Evolutionary conservation across 2,329 filamentous ascomycete genomes (phyloP).

Genomic region (Pseudocercospora macadamiae): DNA sequence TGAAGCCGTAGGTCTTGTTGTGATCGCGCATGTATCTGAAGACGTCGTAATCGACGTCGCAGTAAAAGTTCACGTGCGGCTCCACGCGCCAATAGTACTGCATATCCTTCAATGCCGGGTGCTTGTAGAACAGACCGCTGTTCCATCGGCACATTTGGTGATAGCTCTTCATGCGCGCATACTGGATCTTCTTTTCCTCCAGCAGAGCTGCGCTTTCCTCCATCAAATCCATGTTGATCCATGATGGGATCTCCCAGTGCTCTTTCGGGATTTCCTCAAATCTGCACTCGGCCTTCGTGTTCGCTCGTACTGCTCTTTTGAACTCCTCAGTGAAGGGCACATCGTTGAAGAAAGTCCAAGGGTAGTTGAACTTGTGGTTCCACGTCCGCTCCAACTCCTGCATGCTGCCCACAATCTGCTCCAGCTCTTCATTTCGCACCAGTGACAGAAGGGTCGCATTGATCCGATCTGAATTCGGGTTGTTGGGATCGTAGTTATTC

Average conservation of each 20-base stretch:
- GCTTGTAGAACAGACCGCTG: constrained; percentile 95
- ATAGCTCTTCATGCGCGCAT: constrained; percentile 85
- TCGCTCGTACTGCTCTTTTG: constrained; percentile 76
- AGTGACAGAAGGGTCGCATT: constrained; percentile 91
- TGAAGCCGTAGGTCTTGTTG: constrained; percentile 99
- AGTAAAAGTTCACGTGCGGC: constrained; percentile 98
- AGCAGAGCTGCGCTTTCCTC: constrained; percentile 81
- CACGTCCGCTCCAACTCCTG: constrained; percentile 88
- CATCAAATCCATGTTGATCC: constrained; percentile 89
- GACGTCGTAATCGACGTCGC: constrained; percentile 96
- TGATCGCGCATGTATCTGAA: constrained; percentile 98
- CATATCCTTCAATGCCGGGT: constrained; percentile 78
- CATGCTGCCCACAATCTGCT: constrained; percentile 86
- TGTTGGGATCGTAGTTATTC: constrained; percentile 76
- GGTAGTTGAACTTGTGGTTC: constrained; percentile 99
- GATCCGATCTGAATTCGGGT: constrained; percentile 77
- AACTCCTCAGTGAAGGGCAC: constrained; percentile 92
- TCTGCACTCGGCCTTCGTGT: constrained; percentile 83
- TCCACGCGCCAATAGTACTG: constrained; percentile 99
- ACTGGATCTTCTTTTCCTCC: constrained; percentile 84
- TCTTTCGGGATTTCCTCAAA: constrained; percentile 92
- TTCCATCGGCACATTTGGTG: constrained; percentile 99
- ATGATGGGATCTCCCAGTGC: constrained; percentile 88
- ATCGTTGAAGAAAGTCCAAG: constrained; percentile 99
- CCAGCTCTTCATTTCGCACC: constrained; percentile 87